A percentile compares a stretch with the other conserved stretches of the same genome.
phyloP scores from a whole-genome alignment of 306 rosid genomes.

The Casuarina glauca region DNA sequence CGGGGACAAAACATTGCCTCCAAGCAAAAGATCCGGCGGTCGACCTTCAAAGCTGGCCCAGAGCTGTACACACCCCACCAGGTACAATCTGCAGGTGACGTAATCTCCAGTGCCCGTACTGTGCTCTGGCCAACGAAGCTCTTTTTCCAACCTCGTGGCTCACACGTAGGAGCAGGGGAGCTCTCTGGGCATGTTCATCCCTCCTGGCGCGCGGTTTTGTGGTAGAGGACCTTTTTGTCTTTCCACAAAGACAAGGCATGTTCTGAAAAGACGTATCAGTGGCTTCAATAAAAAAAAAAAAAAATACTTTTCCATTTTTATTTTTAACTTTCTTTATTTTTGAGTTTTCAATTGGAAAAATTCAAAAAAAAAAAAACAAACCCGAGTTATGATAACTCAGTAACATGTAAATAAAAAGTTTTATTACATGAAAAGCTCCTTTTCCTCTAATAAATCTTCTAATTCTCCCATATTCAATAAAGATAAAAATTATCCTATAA shows the following conservation, averaged over 20 bases:
- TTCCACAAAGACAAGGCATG: background rate
- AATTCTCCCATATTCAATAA: too few relatives aligned
- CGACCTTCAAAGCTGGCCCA: slow-evolving; percentile 18
- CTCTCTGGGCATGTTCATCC: background rate
- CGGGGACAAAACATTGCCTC: slow-evolving; percentile 16
- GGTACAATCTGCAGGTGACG: slow-evolving; percentile 42
- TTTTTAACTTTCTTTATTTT: too few relatives aligned
- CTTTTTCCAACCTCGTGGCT: background rate
- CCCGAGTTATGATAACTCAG: too few relatives aligned
- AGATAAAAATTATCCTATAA: too few relatives aligned
- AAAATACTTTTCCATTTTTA: too few relatives aligned
- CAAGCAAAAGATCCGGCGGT: slow-evolving; percentile 44
- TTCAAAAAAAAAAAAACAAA: too few relatives aligned
- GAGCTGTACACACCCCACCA: background rate
- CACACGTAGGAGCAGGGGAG: slow-evolving; percentile 9
- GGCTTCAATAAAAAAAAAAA: too few relatives aligned
- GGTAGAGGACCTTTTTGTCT: background rate
- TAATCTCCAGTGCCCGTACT: slow-evolving; percentile 31
- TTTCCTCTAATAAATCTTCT: too few relatives aligned
- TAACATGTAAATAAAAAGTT: too few relatives aligned
- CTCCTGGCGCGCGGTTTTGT: background rate
- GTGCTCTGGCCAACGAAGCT: slow-evolving; percentile 9
- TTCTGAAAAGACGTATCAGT: too few relatives aligned
- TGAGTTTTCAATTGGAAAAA: too few relatives aligned
- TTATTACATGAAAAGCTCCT: too few relatives aligned